A percentile compares a stretch with the other conserved stretches of the same genome.
These are phyloP conservation scores for Alternaria infectoria DNA, from an alignment of 2,329 filamentous ascomycete genomes.

Conservation along the genomic window DNA sequence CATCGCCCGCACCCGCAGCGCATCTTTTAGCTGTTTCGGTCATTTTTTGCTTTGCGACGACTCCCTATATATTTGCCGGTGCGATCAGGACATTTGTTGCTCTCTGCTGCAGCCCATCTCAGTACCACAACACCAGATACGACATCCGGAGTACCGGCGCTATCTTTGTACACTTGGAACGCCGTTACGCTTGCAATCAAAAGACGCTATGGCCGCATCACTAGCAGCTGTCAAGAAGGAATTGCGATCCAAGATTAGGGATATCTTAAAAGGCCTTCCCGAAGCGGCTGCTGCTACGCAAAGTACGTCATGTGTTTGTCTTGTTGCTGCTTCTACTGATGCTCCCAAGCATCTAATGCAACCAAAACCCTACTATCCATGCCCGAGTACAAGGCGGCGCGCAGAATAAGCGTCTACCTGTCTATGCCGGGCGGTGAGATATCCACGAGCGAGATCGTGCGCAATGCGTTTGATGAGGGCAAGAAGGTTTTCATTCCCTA, in stretches of 20 bases:
- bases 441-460: slow-evolving; percentile 81
- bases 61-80: neutral
- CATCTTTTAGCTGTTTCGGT: slow-evolving; percentile 9
- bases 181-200: slow-evolving; percentile 16
- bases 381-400: slow-evolving; percentile 76
- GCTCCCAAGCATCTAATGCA: slow-evolving; percentile 65
- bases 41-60: neutral
- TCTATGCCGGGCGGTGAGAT: slow-evolving; percentile 91
- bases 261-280: slow-evolving; percentile 66
- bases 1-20: slow-evolving; percentile 21
- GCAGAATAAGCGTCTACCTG: slow-evolving; percentile 82
- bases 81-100: too few relatives aligned
- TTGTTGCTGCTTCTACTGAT: slow-evolving; percentile 18
- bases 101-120: neutral
- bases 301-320: slow-evolving; percentile 64
- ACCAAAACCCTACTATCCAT: slow-evolving; percentile 70
- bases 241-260: slow-evolving; percentile 73
- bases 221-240: slow-evolving; percentile 76
- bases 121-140: neutral
- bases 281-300: slow-evolving; percentile 69
- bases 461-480: slow-evolving; percentile 74
- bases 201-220: slow-evolving; percentile 51
- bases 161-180: slow-evolving; percentile 18
- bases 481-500: slow-evolving; percentile 94
- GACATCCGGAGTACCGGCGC: neutral